Percentiles rank a stretch among this genome's conserved stretches.
Conservation (phyloP, 768 basidiomycete genomes). For the Serpula lacrymans region DNA sequence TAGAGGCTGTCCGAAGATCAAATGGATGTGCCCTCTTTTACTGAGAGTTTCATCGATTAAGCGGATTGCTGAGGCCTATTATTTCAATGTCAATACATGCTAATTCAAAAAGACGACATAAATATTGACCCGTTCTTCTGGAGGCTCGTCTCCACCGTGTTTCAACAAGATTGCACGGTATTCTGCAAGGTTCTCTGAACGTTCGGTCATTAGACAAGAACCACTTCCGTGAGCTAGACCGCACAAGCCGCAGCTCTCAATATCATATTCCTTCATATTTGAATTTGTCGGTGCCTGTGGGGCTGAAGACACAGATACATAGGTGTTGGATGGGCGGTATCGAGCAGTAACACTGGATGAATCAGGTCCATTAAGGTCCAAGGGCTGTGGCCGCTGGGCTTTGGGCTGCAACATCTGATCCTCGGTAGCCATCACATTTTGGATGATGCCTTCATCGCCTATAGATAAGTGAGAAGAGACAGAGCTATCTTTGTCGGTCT, state of each 20-base stretch:
- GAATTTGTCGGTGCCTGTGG: constrained; percentile 3
- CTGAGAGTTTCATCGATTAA: constrained; percentile 67
- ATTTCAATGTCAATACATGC: constrained; percentile 4
- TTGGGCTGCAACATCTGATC: too few relatives aligned
- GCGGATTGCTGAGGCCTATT: constrained; percentile 59
- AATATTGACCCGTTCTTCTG: constrained; percentile 58
- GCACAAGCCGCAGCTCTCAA: constrained; percentile 58
- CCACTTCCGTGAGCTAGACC: constrained; percentile 46
- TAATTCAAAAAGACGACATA: background rate
- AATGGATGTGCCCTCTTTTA: constrained; percentile 48
- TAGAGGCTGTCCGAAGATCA: constrained; percentile 65
- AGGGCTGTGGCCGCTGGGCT: too few relatives aligned
- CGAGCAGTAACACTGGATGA: background rate
- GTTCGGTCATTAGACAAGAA: constrained; percentile 61
- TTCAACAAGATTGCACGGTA: constrained; percentile 65
- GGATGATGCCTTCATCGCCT: constrained; percentile 10
- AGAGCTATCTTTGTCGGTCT: constrained; percentile 19
- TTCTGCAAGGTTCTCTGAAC: constrained; percentile 62
- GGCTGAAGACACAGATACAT: constrained; percentile 1
- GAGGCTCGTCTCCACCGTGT: constrained; percentile 62
- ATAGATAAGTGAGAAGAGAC: constrained; percentile 22
- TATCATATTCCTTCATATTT: constrained; percentile 6
- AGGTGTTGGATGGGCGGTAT: background rate
- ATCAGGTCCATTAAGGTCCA: constrained; percentile 2
- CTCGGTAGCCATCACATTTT: too few relatives aligned